Base-by-base conservation (phyloP, 2,329 filamentous ascomycete species). In the Diaporthe sp. region DNA sequence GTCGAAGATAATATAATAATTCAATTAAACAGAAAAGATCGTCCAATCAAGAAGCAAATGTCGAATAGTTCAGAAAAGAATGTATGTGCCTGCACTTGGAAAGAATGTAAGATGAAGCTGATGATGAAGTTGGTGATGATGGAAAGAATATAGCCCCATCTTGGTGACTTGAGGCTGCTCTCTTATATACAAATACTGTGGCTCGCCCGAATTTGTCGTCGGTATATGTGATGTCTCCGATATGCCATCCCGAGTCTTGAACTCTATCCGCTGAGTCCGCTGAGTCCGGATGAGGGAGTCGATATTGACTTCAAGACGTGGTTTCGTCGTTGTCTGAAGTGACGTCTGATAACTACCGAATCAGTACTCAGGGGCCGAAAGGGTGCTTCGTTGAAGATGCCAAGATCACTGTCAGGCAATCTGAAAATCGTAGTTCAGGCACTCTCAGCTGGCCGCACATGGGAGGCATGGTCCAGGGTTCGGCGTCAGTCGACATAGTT, bases 241-340 rank as follows among this genome's bases (percentile, higher is more conserved):
- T 39, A 13, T 68, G 65, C 22, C 65, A 68, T 68, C 47, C 65
- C 20, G 39, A 25, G 9, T 68, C 22, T 28, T 68, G 65, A 51
- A 68, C 47, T 34, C 65, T 37, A 39, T 68, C 65, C 47, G 34
- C 34, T 15, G 47, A 13, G 47, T 12, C 8, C 47, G 1, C 34
- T 1, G 39, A 28, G 12, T 68, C 65, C 31, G 44, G 65, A 68
- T 42, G 65, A 53, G 47, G 65, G 31, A 68, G 22, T 53, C 47
- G 9, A 51, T 53, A 68, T 53, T 68, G 65, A 68, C 65, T 68
- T 68, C 65, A 53, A 68, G 65, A 42, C 47, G 22, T 15, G 65
- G 65, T 68, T 68, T 68, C 65, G 65, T 68, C 65, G 28, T 68
- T 68, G 65, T 68, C 65, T 68, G 65, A 68, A 68, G 65, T 68